These are phyloP conservation scores for Moricandia moricandioides DNA, from an alignment of 345 rosid genomes.

Conservation along the genomic window DNA sequence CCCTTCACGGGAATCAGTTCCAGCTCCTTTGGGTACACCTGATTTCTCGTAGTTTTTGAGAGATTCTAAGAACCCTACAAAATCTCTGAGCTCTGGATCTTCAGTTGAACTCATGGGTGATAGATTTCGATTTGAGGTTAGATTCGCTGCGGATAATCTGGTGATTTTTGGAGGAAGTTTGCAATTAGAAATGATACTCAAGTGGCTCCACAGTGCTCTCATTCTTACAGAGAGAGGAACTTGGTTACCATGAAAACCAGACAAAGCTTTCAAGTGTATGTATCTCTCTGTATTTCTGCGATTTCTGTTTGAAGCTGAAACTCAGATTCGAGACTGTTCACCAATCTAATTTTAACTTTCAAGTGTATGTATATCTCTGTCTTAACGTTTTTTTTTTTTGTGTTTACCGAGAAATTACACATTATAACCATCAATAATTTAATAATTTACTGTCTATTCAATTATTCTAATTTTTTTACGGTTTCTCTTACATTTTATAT, in stretches of 20 bases:
- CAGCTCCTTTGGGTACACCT: constrained; percentile 83
- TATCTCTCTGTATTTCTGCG: neutral
- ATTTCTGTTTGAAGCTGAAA: neutral
- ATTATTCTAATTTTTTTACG: too few species aligned
- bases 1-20: constrained; percentile 80
- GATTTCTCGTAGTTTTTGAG: constrained; percentile 83
- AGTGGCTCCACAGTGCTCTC: constrained; percentile 23
- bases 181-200: neutral
- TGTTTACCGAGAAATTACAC: too few species aligned
- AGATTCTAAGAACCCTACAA: constrained; percentile 63
- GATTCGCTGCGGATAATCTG: neutral
- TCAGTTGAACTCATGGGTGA: constrained; percentile 26
- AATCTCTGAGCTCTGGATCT: constrained; percentile 57
- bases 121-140: constrained; percentile 23
- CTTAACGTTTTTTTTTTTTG: too few species aligned
- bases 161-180: constrained; percentile 8
- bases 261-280: neutral
- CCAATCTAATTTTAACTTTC: neutral
- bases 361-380: too few species aligned
- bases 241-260: neutral
- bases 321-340: neutral
- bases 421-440: too few species aligned
- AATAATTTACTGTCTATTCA: too few species aligned
- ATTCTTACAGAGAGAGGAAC: constrained; percentile 3
- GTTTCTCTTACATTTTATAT: too few species aligned